Conservation (phyloP, 106 monocot species). For the Dioscorea zingiberensis region DNA sequence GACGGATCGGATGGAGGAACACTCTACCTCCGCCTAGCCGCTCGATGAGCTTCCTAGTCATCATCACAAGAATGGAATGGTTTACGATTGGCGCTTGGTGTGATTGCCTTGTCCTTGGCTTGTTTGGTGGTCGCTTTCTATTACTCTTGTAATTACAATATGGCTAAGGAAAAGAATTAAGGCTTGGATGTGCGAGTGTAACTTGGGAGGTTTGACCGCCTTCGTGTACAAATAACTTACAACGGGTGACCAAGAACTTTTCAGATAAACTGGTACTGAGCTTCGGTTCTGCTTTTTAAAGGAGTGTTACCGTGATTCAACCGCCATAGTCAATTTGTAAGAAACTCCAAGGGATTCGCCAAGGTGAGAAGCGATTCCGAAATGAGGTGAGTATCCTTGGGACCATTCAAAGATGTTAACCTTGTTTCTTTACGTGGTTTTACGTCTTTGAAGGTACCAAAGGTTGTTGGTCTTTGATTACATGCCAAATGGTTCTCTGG, state of each 20-base stretch:
- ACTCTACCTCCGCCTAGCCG: slow-evolving; percentile 32
- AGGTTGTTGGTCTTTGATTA: slow-evolving; percentile 9
- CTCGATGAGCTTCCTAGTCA: slow-evolving; percentile 15
- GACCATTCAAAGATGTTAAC: slow-evolving; percentile 7
- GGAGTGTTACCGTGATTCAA: slow-evolving; percentile 9
- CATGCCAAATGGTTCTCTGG: slow-evolving; percentile 6
- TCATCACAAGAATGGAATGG: neutral
- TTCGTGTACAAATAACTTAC: slow-evolving; percentile 6
- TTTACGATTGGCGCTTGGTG: neutral
- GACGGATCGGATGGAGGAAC: slow-evolving; percentile 1
- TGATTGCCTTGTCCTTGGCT: neutral
- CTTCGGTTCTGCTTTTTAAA: slow-evolving; percentile 14
- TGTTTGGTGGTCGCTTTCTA: neutral
- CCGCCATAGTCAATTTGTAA: neutral
- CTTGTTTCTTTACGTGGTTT: slow-evolving; percentile 6
- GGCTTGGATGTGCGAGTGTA: neutral
- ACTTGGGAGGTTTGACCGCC: neutral
- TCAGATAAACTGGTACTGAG: neutral
- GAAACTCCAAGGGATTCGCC: slow-evolving; percentile 6
- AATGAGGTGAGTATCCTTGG: slow-evolving; percentile 2
- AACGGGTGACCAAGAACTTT: slow-evolving; percentile 6
- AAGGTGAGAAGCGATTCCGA: slow-evolving; percentile 15
- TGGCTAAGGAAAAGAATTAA: neutral
- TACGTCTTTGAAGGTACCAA: slow-evolving; percentile 6
- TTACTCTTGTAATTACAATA: neutral